Evolutionary conservation across 305 asterid genomes (phyloP).

Genomic region (Fraxinus dipetala): DNA sequence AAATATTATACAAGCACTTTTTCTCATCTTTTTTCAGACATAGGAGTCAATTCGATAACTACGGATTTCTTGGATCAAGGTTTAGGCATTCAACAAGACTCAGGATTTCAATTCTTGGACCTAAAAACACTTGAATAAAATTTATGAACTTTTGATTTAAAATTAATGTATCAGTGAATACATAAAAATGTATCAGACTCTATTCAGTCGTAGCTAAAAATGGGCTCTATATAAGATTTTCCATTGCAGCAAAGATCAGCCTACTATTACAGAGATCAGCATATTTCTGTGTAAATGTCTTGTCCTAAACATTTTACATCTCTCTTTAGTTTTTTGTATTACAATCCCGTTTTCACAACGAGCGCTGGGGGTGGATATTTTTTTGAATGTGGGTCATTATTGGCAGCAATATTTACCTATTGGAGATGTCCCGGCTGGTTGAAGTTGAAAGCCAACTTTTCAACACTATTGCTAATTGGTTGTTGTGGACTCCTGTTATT

Average conservation of each 20-base stretch:
- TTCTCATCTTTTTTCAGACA: neutral
- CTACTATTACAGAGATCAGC: conserved; percentile 51
- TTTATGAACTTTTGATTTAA: neutral
- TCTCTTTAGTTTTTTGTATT: conserved; percentile 43
- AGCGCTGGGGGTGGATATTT: conserved; percentile 20
- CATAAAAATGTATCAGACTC: neutral
- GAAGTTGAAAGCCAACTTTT: conserved; percentile 31
- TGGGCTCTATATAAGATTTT: conserved; percentile 32
- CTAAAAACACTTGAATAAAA: neutral
- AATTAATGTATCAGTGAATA: neutral
- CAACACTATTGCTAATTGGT: conserved; percentile 48
- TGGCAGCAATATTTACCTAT: conserved; percentile 33
- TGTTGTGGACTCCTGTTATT: conserved; percentile 37
- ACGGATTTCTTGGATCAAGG: neutral
- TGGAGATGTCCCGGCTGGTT: conserved; percentile 36
- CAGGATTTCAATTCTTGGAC: neutral
- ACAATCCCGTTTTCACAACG: conserved; percentile 54
- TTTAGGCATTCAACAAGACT: neutral
- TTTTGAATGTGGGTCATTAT: conserved; percentile 33
- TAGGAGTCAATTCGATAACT: neutral
- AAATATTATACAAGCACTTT: neutral
- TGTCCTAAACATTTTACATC: conserved; percentile 36
- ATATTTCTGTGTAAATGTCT: conserved; percentile 16
- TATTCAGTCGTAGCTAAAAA: conserved; percentile 22
- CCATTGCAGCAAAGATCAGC: conserved; percentile 44